These are phyloP conservation scores for Candida sakaeoensis DNA, from an alignment of 805 yeast species.

Conservation along the genomic window DNA sequence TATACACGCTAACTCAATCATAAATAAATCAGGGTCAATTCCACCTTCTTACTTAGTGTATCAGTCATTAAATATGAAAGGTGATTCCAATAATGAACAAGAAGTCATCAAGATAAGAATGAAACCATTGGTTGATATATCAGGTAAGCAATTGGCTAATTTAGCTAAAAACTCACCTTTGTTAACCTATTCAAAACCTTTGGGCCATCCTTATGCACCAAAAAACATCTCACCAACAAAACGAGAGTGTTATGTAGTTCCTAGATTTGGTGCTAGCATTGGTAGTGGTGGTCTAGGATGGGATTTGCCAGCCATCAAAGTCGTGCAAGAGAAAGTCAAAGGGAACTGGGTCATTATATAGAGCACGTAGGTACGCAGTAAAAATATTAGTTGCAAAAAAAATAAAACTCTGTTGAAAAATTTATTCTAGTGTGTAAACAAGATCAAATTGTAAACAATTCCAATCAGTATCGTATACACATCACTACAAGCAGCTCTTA, in stretches of 20 bases:
- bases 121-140: conserved; percentile 71
- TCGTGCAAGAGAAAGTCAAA: conserved; percentile 59
- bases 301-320: conserved; percentile 80
- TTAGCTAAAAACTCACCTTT: conserved; percentile 71
- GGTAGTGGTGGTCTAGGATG: conserved; percentile 88
- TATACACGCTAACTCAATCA: conserved; percentile 74
- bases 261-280: conserved; percentile 79
- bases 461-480: neutral
- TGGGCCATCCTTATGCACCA: conserved; percentile 88
- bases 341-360: conserved; percentile 59
- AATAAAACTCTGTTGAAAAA: neutral
- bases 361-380: neutral
- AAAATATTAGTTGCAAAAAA: neutral
- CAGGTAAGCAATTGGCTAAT: conserved; percentile 72
- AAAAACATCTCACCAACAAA: conserved; percentile 59
- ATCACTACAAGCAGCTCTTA: no score
- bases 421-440: neutral
- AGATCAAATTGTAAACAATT: conserved; percentile 6
- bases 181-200: conserved; percentile 82
- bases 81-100: conserved; percentile 43
- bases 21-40: conserved; percentile 54
- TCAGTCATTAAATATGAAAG: conserved; percentile 54
- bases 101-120: conserved; percentile 51
- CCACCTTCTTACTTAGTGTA: conserved; percentile 83
- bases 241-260: conserved; percentile 86